A percentile compares a stretch with the other conserved stretches of the same genome.
These are phyloP conservation scores for Cydonia oblonga DNA, from an alignment of 331 rosid species.

Conservation along the genomic window DNA sequence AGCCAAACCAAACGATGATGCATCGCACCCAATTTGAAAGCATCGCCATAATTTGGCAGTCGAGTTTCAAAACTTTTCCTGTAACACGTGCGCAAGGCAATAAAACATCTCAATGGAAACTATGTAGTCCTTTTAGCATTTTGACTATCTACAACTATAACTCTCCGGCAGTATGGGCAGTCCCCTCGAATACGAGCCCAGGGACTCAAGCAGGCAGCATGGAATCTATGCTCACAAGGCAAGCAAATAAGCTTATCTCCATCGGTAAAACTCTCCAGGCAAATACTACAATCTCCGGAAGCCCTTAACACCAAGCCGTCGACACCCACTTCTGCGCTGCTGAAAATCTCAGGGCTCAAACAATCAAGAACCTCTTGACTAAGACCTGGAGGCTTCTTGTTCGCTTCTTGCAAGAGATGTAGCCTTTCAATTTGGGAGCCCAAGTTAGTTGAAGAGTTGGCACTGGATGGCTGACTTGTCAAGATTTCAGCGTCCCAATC, in stretches of 20 bases:
- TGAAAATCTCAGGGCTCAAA: slow-evolving; percentile 42
- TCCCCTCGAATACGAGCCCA: slow-evolving; percentile 75
- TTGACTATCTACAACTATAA: slow-evolving; percentile 27
- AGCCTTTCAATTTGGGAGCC: slow-evolving; percentile 40
- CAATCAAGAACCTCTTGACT: slow-evolving; percentile 49
- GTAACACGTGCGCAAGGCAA: background rate
- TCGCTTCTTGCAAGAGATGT: slow-evolving; percentile 25
- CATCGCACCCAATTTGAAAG: background rate
- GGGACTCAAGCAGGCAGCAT: slow-evolving; percentile 59
- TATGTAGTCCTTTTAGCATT: background rate
- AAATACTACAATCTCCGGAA: slow-evolving; percentile 65
- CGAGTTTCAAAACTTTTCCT: slow-evolving; percentile 7
- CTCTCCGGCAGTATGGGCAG: slow-evolving; percentile 71
- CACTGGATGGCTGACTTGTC: slow-evolving; percentile 10
- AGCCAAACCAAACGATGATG: background rate
- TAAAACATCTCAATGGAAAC: background rate
- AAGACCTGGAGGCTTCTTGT: slow-evolving; percentile 64
- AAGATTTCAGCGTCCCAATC: slow-evolving; percentile 28
- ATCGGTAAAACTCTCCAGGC: slow-evolving; percentile 53
- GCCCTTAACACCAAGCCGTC: slow-evolving; percentile 18
- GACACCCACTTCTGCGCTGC: slow-evolving; percentile 6
- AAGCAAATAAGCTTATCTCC: slow-evolving; percentile 56
- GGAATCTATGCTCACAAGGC: slow-evolving; percentile 73
- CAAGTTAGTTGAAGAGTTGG: slow-evolving; percentile 23
- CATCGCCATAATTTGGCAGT: background rate